These are phyloP conservation scores for Beauveria scarabaeidicola DNA, from an alignment of 2,329 filamentous ascomycete genomes.

Conservation along the genomic window DNA sequence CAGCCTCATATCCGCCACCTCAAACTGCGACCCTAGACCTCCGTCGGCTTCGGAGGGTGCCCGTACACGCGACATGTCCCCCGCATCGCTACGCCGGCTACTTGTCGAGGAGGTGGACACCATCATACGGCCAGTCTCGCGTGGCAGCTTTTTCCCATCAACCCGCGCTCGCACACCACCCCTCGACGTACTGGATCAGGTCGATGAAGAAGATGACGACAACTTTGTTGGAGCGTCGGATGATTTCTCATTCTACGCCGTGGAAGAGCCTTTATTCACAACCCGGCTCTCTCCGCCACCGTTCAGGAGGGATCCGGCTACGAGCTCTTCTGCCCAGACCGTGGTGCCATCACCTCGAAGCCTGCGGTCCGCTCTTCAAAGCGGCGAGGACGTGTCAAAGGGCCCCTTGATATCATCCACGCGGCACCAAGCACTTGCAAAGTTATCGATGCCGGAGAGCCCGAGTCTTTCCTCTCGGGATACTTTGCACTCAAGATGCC, in stretches of 20 bases:
- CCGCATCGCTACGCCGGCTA: constrained; percentile 45
- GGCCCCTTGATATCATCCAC: not conserved
- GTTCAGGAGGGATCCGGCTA: not conserved
- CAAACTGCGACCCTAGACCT: constrained; percentile 20
- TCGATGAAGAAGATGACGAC: constrained; percentile 8
- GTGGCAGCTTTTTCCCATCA: not conserved
- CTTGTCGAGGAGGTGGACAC: not conserved
- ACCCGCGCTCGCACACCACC: not conserved
- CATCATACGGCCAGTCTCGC: not conserved
- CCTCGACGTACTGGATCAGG: not conserved
- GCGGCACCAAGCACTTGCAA: not conserved
- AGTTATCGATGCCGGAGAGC: not conserved
- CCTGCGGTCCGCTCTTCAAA: not conserved
- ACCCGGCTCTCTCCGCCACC: constrained; percentile 7
- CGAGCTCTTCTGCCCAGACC: not conserved
- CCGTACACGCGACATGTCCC: constrained; percentile 44
- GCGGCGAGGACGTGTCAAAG: not conserved
- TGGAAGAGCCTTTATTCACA: not conserved
- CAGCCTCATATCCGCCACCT: constrained; percentile 20
- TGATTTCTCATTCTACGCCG: not conserved
- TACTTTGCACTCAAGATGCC: not conserved
- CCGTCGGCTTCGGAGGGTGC: constrained; percentile 22
- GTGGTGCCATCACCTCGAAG: not conserved
- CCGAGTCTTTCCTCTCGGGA: not conserved
- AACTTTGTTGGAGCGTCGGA: not conserved